A percentile compares a stretch with the other conserved stretches of the same genome.
These are phyloP conservation scores for Globisporangium echinulatum DNA, from an alignment of 352 stramenopile species.

Conservation along the genomic window DNA sequence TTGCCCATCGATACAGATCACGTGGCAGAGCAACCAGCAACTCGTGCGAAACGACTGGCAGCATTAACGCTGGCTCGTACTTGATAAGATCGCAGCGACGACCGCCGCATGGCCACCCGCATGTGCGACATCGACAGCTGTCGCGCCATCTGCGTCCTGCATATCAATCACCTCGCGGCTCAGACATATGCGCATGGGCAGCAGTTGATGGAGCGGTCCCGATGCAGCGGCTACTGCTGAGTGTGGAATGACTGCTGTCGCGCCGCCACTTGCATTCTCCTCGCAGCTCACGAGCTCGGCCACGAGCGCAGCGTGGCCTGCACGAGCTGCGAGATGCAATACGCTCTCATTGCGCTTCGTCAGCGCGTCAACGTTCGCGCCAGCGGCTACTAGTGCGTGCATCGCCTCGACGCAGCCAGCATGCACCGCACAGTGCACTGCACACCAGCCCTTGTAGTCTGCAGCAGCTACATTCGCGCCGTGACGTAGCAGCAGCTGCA, in stretches of 20 bases:
- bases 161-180: not conserved
- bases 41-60: no score
- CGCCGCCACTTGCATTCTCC: constrained; percentile 5
- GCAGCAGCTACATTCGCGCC: constrained; percentile 28
- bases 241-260: constrained; percentile 9
- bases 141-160: constrained; percentile 6
- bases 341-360: constrained; percentile 24
- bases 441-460: constrained; percentile 57
- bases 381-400: constrained; percentile 17
- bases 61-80: not conserved
- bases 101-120: not conserved
- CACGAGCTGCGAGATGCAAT: constrained; percentile 29
- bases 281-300: constrained; percentile 11
- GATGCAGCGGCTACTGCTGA: not conserved
- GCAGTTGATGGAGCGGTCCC: not conserved
- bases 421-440: constrained; percentile 51
- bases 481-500: constrained; percentile 32
- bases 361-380: constrained; percentile 13
- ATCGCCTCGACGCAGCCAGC: constrained; percentile 21
- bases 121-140: constrained; percentile 6
- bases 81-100: constrained; percentile 2
- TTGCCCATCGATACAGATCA: no score
- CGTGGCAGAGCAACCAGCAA: no score
- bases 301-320: constrained; percentile 21
- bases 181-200: not conserved